Evolutionary conservation across 345 rosid species (phyloP), one percentile per base, ranked within the genome.

Genomic region (Citrus unshiu): DNA sequence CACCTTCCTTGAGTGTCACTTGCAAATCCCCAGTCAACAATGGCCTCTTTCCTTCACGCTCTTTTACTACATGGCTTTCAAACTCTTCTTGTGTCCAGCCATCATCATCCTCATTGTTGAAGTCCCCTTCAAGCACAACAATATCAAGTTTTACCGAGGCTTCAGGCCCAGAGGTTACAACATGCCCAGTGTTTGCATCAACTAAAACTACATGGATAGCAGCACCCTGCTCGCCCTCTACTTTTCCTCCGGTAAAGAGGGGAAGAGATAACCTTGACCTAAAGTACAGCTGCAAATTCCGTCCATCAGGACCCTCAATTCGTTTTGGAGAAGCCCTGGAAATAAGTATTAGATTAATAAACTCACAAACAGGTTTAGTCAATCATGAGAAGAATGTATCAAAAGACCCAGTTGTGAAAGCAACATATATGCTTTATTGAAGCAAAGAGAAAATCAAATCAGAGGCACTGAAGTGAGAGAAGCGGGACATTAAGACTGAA

Each of bases 161-260:
- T 85, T 97, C 98, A 71, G 93, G 87, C 70, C 99, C 99, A 83
- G 80, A 83, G 24, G 95, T 91, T 51, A 94, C 89, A 70, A 88
- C 98, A 64, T 83, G 93, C 61, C 89, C 94, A 79, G 89, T 84
- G 84, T 83, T 91, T 30, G 83, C 90, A 82, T 97, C 98, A 65
- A 89, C 76, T 75, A 97, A 81, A 72, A 97, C 91, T 7, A 88
- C 80, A 85, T 97, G 99, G 74, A 97, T 91, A 12, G 98, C 88
- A 76, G 98, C 98, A 84, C 98, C 98, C 80, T 94, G 98, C 83
- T 97, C 99, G 73, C 99, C 99, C 82, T 97, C 99, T 32, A 94
- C 98, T 85, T 89, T 94, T 61, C 99, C 99, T 72, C 99, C 99
- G 0, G 98, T 97, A 87, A 89, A 97, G 70, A 97, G 95, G 19